Evolutionary conservation across 179 eudicot genomes (phyloP).

Genomic region (Carnegiea gigantea): DNA sequence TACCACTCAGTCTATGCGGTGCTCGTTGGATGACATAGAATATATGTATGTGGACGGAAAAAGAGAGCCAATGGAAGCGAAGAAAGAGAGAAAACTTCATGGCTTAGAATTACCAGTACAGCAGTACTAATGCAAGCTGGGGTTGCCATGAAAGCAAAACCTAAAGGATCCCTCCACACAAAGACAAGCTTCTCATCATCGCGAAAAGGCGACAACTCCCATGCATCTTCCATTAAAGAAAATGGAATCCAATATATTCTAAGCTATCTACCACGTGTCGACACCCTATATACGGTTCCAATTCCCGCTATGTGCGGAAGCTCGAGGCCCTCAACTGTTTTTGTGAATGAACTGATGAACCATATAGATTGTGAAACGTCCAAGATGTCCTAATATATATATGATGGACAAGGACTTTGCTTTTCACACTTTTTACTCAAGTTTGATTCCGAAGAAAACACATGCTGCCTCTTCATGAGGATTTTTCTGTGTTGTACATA

Average conservation of each 20-base stretch:
- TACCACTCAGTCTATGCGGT: too few relatives aligned
- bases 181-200: not conserved
- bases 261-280: conserved; percentile 1
- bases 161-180: not conserved
- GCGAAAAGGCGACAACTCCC: not conserved
- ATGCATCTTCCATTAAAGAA: not conserved
- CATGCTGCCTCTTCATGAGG: too few relatives aligned
- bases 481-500: too few relatives aligned
- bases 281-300: not conserved
- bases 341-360: not conserved
- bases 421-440: too few relatives aligned
- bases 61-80: too few relatives aligned
- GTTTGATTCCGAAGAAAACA: too few relatives aligned
- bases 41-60: too few relatives aligned
- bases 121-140: not conserved
- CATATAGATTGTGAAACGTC: too few relatives aligned
- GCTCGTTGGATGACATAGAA: too few relatives aligned
- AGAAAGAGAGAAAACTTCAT: not conserved
- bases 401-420: too few relatives aligned
- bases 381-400: too few relatives aligned
- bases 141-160: not conserved
- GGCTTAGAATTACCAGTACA: not conserved
- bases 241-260: not conserved
- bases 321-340: not conserved
- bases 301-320: not conserved